Percentiles rank a stretch among this genome's conserved stretches.
Evolutionary conservation across 495 filamentous ascomycete species (phyloP).

Genomic region (Paragyromitra xinjiangensis): DNA sequence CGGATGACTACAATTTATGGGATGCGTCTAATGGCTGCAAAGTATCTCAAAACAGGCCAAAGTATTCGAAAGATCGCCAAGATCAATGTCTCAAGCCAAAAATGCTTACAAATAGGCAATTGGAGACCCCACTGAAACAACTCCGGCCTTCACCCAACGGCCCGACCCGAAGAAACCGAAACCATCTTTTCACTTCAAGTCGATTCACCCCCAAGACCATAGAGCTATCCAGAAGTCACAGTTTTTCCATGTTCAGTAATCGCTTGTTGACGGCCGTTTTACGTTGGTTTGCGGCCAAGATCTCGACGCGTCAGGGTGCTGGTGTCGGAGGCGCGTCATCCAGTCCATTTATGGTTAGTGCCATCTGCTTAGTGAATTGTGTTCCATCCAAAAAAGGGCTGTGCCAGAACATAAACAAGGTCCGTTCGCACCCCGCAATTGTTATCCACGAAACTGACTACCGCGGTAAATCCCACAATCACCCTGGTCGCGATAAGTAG

Average conservation of each 20-base stretch:
- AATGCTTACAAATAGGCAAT: background rate
- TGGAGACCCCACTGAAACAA: background rate
- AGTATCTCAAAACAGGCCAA: slow-evolving; percentile 1
- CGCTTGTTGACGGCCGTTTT: background rate
- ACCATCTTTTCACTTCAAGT: no score
- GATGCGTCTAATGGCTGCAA: background rate
- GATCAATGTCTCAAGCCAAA: background rate
- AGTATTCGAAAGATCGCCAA: background rate
- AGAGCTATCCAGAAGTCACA: background rate
- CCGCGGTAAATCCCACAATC: no score
- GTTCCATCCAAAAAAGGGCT: background rate
- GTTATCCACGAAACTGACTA: background rate
- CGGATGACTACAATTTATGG: background rate
- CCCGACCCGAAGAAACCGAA: no score
- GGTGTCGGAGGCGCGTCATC: background rate
- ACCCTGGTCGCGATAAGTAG: no score
- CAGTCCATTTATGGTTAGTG: background rate
- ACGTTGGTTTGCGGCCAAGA: background rate
- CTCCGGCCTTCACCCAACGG: background rate
- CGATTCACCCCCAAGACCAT: background rate
- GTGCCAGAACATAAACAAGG: background rate
- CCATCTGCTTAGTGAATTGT: background rate
- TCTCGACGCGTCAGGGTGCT: background rate
- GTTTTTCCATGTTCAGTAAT: background rate
- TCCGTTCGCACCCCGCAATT: background rate